Conservation (phyloP, 164 flowering plant species). For the Stephania japonica region DNA sequence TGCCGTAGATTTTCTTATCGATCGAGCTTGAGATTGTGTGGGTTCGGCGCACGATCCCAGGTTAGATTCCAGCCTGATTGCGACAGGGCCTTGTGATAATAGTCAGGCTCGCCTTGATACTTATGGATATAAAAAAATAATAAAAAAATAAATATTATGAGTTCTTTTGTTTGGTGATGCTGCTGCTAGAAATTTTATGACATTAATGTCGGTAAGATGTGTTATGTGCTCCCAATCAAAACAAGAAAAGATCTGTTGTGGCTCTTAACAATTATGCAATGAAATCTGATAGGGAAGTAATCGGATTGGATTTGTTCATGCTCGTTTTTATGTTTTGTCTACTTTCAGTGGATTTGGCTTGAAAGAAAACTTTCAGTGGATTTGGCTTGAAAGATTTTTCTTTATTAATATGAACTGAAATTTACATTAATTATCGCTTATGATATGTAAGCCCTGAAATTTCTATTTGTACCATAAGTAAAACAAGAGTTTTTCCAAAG, state of each 20-base stretch:
- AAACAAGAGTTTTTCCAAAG: no score
- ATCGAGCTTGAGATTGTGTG: no score
- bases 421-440: neutral
- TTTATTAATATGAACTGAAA: neutral
- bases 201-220: no score
- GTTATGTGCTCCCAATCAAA: no score
- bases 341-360: neutral
- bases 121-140: no score
- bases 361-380: neutral
- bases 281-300: neutral
- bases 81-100: no score
- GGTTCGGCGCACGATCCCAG: no score
- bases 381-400: neutral
- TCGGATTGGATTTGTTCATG: neutral
- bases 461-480: neutral
- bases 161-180: no score
- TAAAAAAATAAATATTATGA: no score
- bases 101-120: no score
- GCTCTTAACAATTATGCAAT: neutral
- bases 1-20: neutral
- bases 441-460: neutral
- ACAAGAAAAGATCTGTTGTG: neutral
- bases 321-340: neutral
- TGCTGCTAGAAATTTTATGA: neutral
- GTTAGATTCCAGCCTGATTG: no score